Conservation (phyloP, 495 filamentous ascomycete species). For the Lasiosphaeris hirsuta region DNA sequence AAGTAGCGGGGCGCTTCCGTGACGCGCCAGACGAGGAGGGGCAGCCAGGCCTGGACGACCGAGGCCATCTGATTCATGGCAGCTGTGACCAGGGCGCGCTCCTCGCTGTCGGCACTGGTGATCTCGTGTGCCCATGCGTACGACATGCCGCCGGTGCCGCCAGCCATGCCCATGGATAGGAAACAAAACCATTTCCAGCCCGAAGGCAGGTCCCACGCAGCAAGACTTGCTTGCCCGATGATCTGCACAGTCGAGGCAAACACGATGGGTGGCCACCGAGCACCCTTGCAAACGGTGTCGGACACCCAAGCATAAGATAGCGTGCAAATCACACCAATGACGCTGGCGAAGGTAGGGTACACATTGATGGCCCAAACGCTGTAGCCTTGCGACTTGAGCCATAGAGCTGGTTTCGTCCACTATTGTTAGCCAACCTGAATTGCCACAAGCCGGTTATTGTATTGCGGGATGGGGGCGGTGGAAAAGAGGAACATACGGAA, state of each 20-base stretch:
- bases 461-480: neutral
- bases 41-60: conserved; percentile 3
- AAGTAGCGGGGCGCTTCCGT: conserved; percentile 4
- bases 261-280: neutral
- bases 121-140: conserved; percentile 8
- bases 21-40: conserved; percentile 4
- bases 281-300: neutral
- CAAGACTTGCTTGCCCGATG: neutral
- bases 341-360: neutral
- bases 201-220: neutral
- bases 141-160: neutral
- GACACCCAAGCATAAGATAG: neutral
- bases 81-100: conserved; percentile 4
- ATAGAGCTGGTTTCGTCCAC: neutral
- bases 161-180: neutral
- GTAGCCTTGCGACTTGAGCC: conserved; percentile 18
- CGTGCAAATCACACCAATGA: neutral
- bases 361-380: conserved; percentile 17
- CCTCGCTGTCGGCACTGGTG: conserved; percentile 3
- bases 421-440: neutral
- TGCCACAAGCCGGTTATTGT: neutral
- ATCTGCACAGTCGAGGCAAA: neutral
- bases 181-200: neutral
- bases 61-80: conserved; percentile 3
- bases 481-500: conserved; percentile 14